phyloP scores from a whole-genome alignment of 768 basidiomycete species.

The Rhizopogon vulgaris region DNA sequence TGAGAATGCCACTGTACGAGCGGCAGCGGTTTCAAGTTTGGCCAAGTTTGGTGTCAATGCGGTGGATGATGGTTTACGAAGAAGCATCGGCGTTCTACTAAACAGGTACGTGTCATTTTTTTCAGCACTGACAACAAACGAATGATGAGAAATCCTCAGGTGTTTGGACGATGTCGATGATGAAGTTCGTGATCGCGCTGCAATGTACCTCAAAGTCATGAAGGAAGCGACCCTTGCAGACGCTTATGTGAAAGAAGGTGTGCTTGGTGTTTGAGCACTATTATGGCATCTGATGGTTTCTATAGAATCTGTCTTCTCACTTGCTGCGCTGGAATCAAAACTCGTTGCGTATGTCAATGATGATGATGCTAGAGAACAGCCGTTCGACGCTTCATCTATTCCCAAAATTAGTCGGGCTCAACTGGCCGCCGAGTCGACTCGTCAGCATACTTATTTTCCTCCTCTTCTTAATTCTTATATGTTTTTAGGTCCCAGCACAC shows the following conservation, averaged over 20 bases:
- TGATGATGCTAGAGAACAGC: constrained; percentile 54
- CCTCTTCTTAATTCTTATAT: constrained; percentile 8
- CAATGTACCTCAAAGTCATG: constrained; percentile 85
- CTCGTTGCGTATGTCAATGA: constrained; percentile 93
- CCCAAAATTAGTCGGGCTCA: constrained; percentile 95
- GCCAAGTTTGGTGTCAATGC: constrained; percentile 97
- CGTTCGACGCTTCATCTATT: constrained; percentile 80
- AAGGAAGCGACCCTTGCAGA: constrained; percentile 76
- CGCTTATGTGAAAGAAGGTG: constrained; percentile 90
- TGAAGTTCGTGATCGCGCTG: constrained; percentile 96
- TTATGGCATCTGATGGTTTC: background rate
- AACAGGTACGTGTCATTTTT: constrained; percentile 47
- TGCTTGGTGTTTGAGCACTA: constrained; percentile 11
- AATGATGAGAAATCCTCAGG: constrained; percentile 30
- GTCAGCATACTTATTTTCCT: constrained; percentile 39
- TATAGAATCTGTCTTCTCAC: constrained; percentile 88
- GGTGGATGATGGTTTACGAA: constrained; percentile 67
- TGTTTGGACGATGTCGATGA: constrained; percentile 98
- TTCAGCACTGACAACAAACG: background rate
- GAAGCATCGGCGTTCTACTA: constrained; percentile 83
- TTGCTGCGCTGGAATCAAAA: constrained; percentile 84
- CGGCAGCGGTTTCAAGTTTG: constrained; percentile 90
- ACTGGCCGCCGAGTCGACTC: constrained; percentile 80
- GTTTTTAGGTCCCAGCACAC: constrained; percentile 68
- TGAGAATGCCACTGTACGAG: constrained; percentile 96